Evolutionary conservation across 1,139 yeast genomes (phyloP), one percentile per base, ranked within the genome.

Genomic region (Candida neerlandica): DNA sequence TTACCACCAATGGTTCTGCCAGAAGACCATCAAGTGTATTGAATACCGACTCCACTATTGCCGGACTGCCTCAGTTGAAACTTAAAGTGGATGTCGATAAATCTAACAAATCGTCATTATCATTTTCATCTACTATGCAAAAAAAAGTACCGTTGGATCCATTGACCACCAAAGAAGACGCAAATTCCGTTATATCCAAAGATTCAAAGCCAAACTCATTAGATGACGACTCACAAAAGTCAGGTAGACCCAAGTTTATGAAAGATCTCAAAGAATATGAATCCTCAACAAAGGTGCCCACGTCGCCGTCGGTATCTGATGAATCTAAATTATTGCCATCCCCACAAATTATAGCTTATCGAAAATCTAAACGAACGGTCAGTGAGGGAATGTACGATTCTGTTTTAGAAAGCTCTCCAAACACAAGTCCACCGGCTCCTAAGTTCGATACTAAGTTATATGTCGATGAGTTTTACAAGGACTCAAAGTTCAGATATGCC

Each of bases 141-240:
- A 82, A 82, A 56, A 70, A 85, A 2, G 63, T 75, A 0, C 86
- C 86, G 0, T 86, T 87, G 0, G 70, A 78, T 52, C 87, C 89
- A 0, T 78, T 73, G 44, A 80, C 85, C 1, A 83, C 88, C 0
- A 76, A 64, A 47, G 77, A 81, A 41, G 86, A 82, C 56, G 81
- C 80, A 12, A 71, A 58, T 48, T 71, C 77, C n/a, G 61, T 71
- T 18, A 61, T 73, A 6, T 71, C 78, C 12, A 70, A 64, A 49
- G 79, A 75, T 37, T 56, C 51, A 5, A 47, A 47, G 14, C 43
- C 35, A 3, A 44, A 52, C 34, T 50, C 39, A 4, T 27, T 47
- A 23, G 27, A 45, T 18, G 41, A 48, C 10, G 41, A 46, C 10
- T 46, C 53, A 14, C 37, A 49, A 15, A 29, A 26, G 5, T 29